A percentile compares a stretch with the other conserved stretches of the same genome.
phyloP scores from a whole-genome alignment of 2,329 filamentous ascomycete species.

The Ophiosphaerella korrae region DNA sequence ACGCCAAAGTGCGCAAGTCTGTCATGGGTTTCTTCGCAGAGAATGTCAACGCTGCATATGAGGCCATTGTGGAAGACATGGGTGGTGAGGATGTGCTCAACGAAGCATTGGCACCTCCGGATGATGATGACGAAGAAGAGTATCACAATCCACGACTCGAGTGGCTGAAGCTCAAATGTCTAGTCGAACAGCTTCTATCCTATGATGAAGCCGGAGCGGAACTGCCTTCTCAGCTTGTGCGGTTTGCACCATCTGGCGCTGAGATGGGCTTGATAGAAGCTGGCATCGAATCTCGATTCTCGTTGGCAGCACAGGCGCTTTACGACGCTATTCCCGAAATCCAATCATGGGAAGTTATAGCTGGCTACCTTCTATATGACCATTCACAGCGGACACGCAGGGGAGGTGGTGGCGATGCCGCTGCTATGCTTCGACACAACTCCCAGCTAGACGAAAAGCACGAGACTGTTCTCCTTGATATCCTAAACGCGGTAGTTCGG shows the following conservation, averaged over 20 bases:
- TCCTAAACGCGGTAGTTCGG: conserved; percentile 82
- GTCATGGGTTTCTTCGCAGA: conserved; percentile 90
- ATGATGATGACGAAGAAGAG: conserved; percentile 71
- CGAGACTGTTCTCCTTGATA: conserved; percentile 83
- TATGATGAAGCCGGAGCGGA: conserved; percentile 75
- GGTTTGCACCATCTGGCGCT: conserved; percentile 48
- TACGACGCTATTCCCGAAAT: conserved; percentile 83
- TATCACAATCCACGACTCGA: conserved; percentile 75
- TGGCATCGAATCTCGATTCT: conserved; percentile 78
- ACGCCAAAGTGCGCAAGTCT: conserved; percentile 82
- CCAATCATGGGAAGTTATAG: conserved; percentile 83
- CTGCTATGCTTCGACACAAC: conserved; percentile 69
- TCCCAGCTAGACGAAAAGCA: conserved; percentile 77
- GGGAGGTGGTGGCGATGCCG: conserved; percentile 62
- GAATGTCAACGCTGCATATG: conserved; percentile 81
- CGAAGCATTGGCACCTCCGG: conserved; percentile 71
- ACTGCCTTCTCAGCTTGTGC: conserved; percentile 56
- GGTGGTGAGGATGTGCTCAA: conserved; percentile 78
- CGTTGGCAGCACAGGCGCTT: conserved; percentile 81
- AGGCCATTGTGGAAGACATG: conserved; percentile 79
- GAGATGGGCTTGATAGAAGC: conserved; percentile 60
- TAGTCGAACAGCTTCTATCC: conserved; percentile 79
- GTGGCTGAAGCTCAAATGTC: conserved; percentile 91
- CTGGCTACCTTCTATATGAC: conserved; percentile 90
- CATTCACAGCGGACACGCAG: conserved; percentile 68